Conservation (phyloP, 805 yeast genomes). For the Kluyveromyces nonfermentans region DNA sequence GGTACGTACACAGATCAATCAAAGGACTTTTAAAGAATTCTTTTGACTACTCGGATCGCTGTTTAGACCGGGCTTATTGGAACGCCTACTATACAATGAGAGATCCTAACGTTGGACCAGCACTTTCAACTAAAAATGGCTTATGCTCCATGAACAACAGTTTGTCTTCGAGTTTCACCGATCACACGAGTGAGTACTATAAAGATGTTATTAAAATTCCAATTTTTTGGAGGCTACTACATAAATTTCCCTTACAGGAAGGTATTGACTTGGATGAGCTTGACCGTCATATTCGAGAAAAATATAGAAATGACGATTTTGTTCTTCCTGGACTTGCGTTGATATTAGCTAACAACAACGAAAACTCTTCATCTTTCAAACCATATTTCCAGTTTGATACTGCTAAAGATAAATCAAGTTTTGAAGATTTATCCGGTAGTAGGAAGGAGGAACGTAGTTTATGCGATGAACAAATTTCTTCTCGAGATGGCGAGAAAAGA, state of each 20-base stretch:
- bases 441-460: not conserved
- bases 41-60: constrained; percentile 17
- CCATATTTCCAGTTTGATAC: constrained; percentile 3
- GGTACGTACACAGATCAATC: constrained; percentile 20
- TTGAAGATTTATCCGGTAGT: not conserved
- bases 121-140: not conserved
- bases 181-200: not conserved
- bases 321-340: constrained; percentile 19
- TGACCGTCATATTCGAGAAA: constrained; percentile 16
- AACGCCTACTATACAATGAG: constrained; percentile 11
- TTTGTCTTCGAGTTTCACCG: constrained; percentile 4
- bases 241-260: constrained; percentile 21
- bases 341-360: constrained; percentile 8
- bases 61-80: constrained; percentile 21
- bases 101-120: not conserved
- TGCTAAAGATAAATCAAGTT: not conserved
- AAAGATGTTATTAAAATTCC: constrained; percentile 12
- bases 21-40: constrained; percentile 10
- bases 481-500: not conserved
- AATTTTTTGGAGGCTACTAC: constrained; percentile 21
- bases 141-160: not conserved
- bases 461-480: not conserved
- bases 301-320: constrained; percentile 12
- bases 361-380: constrained; percentile 6
- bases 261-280: constrained; percentile 29